phyloP scores from a whole-genome alignment of 768 basidiomycete genomes.

The Candolleomyces eurysporus region DNA sequence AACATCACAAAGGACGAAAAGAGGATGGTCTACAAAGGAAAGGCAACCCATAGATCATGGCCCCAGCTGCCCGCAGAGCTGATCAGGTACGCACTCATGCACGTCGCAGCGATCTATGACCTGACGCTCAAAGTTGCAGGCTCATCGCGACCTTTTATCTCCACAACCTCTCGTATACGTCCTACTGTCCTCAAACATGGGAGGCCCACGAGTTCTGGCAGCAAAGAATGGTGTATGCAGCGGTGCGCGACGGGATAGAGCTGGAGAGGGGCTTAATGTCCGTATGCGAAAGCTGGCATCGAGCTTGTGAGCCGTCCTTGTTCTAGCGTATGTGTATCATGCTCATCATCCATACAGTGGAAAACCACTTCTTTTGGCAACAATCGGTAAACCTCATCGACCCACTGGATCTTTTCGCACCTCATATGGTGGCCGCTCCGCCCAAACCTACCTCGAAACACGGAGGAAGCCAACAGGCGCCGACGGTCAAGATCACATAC shows the following conservation, averaged over 20 bases:
- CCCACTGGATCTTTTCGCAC: conserved; percentile 53
- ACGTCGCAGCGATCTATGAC: conserved; percentile 21
- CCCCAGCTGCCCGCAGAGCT: conserved; percentile 61
- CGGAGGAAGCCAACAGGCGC: background rate
- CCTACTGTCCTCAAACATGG: conserved; percentile 48
- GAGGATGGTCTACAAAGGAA: conserved; percentile 50
- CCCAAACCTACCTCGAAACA: conserved; percentile 29
- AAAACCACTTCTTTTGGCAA: conserved; percentile 69
- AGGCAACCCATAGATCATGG: conserved; percentile 56
- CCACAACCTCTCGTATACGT: conserved; percentile 39
- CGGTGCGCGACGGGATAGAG: conserved; percentile 59
- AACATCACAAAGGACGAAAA: background rate
- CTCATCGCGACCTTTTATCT: conserved; percentile 61
- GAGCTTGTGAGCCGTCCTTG: conserved; percentile 48
- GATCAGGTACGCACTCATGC: conserved; percentile 40
- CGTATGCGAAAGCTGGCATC: conserved; percentile 58
- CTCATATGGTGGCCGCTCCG: conserved; percentile 44
- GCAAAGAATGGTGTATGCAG: conserved; percentile 57
- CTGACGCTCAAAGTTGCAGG: conserved; percentile 16
- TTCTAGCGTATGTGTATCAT: background rate
- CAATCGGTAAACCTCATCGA: conserved; percentile 62
- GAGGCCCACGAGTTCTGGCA: conserved; percentile 58
- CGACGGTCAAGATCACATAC: conserved; percentile 31
- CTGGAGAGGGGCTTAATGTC: conserved; percentile 60
- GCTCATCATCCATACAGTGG: conserved; percentile 41